Evolutionary conservation across 495 filamentous ascomycete genomes (phyloP).

Genomic region (Pseudomonodictys pantanalensis): DNA sequence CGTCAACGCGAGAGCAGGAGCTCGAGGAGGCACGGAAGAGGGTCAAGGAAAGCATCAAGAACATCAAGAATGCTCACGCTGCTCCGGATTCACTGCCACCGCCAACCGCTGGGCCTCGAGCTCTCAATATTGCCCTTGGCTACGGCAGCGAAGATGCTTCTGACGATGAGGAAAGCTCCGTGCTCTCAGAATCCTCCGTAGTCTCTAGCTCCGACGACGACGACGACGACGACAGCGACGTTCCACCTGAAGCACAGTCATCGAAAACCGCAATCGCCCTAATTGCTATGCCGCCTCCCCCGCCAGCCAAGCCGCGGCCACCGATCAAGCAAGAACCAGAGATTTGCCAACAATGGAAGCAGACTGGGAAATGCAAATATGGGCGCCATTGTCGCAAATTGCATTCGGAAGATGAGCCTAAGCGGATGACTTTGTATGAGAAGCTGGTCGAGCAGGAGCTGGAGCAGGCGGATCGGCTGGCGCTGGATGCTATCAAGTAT

Average conservation of each 20-base stretch:
- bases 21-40: conserved; percentile 8
- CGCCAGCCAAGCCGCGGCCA: background rate
- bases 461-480: conserved; percentile 33
- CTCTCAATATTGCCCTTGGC: conserved; percentile 19
- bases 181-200: conserved; percentile 21
- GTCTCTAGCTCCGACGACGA: conserved; percentile 18
- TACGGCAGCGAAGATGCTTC: conserved; percentile 21
- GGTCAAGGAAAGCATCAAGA: conserved; percentile 19
- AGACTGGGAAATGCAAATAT: conserved; percentile 23
- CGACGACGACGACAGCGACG: conserved; percentile 20
- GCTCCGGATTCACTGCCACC: background rate
- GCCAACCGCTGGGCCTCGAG: background rate
- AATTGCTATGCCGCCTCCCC: background rate
- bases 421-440: conserved; percentile 15
- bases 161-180: background rate
- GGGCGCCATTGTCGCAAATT: conserved; percentile 17
- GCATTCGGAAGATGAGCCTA: conserved; percentile 15
- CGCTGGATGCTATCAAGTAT: conserved; percentile 41
- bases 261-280: conserved; percentile 10
- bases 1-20: conserved; percentile 44
- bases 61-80: conserved; percentile 2
- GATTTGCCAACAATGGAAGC: conserved; percentile 13
- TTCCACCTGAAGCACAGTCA: conserved; percentile 22
- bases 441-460: conserved; percentile 38
- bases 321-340: background rate